Percentiles rank a stretch among this genome's conserved stretches.
Evolutionary conservation across 768 basidiomycete species (phyloP).

Genomic region (Mycena amicta): DNA sequence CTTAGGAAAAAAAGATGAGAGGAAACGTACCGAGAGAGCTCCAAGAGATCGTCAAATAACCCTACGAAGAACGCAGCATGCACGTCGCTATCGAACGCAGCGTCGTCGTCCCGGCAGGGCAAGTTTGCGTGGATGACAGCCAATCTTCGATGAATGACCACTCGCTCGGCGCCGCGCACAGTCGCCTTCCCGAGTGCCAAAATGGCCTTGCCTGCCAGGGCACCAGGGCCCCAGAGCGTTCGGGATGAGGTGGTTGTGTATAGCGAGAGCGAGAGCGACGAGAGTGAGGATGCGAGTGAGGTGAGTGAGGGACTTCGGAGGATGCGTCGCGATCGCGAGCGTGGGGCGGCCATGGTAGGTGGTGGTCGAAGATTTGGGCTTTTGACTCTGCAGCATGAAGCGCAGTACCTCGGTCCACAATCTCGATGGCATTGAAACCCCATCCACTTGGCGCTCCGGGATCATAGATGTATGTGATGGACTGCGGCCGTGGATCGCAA

Average conservation of each 20-base stretch:
- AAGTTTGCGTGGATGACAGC: background rate
- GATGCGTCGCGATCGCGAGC: slow-evolving; percentile 11
- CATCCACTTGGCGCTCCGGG: no score
- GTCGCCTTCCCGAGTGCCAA: slow-evolving; percentile 30
- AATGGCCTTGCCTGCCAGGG: slow-evolving; percentile 31
- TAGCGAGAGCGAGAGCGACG: slow-evolving; percentile 2
- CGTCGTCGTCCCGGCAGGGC: slow-evolving; percentile 9
- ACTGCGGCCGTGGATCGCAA: no score
- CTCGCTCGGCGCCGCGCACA: slow-evolving; percentile 27
- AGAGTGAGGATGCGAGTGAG: slow-evolving; percentile 14
- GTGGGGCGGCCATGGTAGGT: no score
- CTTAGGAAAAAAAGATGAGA: background rate
- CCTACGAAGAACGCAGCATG: slow-evolving; percentile 9
- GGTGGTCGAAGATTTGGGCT: no score
- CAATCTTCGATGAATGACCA: slow-evolving; percentile 27
- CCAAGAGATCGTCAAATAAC: slow-evolving; percentile 32
- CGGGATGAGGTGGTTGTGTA: slow-evolving; percentile 13
- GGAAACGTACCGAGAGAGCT: slow-evolving; percentile 27
- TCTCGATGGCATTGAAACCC: no score
- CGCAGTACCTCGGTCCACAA: no score
- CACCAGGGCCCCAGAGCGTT: slow-evolving; percentile 25
- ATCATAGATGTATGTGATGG: no score
- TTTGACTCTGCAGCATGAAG: no score
- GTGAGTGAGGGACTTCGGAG: slow-evolving; percentile 6
- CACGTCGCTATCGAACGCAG: slow-evolving; percentile 23